These are phyloP conservation scores for Claviceps cyperi DNA, from an alignment of 2,329 filamentous ascomycete species.

Conservation along the genomic window DNA sequence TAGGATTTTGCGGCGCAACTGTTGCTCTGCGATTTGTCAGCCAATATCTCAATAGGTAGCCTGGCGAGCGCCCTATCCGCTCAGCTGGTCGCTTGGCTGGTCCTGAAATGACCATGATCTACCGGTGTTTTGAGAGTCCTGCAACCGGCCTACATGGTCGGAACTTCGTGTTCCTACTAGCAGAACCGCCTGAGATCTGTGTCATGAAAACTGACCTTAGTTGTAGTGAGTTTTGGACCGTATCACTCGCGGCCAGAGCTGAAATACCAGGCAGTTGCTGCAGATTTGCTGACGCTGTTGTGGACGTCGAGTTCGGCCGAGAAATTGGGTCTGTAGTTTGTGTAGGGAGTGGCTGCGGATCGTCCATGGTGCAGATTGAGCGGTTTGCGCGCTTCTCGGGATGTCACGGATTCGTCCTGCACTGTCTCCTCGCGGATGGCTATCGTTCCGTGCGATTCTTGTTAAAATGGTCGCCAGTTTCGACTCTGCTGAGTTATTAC, in stretches of 20 bases:
- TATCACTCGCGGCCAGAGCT: slow-evolving; percentile 27
- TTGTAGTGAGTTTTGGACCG: slow-evolving; percentile 27
- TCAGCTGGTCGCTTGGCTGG: not conserved
- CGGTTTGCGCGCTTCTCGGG: not conserved
- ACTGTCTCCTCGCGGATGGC: not conserved
- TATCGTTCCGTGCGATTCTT: not conserved
- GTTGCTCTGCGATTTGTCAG: slow-evolving; percentile 9
- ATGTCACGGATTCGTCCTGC: not conserved
- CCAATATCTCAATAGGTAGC: not conserved
- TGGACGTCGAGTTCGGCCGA: slow-evolving; percentile 34
- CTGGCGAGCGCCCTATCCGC: not conserved
- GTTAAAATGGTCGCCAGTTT: not conserved
- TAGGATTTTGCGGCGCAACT: slow-evolving; percentile 9
- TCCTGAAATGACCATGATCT: too few species aligned
- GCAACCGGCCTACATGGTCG: not conserved
- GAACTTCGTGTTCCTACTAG: not conserved
- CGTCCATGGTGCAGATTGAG: slow-evolving; percentile 29
- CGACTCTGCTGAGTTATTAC: not conserved
- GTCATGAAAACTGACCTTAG: slow-evolving; percentile 25
- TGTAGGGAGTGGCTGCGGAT: slow-evolving; percentile 23
- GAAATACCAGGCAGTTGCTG: slow-evolving; percentile 33
- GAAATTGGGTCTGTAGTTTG: slow-evolving; percentile 33
- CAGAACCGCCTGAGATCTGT: too few species aligned
- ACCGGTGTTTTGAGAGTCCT: not conserved
- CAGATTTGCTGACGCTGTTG: slow-evolving; percentile 25